Conservation (phyloP, 495 filamentous ascomycete species). For the Baudoinia panamericana region DNA sequence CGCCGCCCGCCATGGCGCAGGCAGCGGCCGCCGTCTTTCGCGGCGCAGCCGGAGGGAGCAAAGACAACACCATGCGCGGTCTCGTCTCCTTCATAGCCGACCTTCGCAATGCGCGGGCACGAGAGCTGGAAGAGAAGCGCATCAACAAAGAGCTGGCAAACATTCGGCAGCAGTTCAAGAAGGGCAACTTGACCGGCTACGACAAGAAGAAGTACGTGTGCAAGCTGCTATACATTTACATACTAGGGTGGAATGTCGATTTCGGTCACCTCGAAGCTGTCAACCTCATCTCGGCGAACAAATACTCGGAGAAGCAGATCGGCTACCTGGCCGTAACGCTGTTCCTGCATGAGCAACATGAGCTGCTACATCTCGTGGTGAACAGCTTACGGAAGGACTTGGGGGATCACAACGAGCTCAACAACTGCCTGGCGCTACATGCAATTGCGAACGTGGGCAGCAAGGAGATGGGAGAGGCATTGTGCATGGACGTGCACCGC, state of each 20-base stretch:
- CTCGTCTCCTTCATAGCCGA: slow-evolving; percentile 98
- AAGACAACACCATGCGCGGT: slow-evolving; percentile 36
- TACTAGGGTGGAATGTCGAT: slow-evolving; percentile 97
- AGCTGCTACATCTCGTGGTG: slow-evolving; percentile 87
- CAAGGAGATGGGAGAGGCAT: slow-evolving; percentile 89
- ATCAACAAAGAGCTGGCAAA: slow-evolving; percentile 99
- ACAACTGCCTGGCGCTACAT: slow-evolving; percentile 95
- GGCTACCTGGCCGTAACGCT: slow-evolving; percentile 95
- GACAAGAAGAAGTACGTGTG: slow-evolving; percentile 99
- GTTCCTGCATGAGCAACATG: slow-evolving; percentile 94
- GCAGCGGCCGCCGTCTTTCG: slow-evolving; percentile 29
- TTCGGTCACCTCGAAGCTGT: slow-evolving; percentile 98
- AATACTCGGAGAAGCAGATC: slow-evolving; percentile 99
- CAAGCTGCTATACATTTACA: slow-evolving; percentile 99
- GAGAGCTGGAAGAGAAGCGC: slow-evolving; percentile 94
- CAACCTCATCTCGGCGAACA: slow-evolving; percentile 88
- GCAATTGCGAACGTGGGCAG: slow-evolving; percentile 97
- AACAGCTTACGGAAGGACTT: slow-evolving; percentile 98
- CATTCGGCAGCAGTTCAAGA: slow-evolving; percentile 81
- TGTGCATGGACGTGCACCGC: slow-evolving; percentile 86
- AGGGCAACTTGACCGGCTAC: slow-evolving; percentile 52
- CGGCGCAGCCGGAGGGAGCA: slow-evolving; percentile 17
- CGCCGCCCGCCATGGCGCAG: slow-evolving; percentile 23
- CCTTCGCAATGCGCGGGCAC: slow-evolving; percentile 81
- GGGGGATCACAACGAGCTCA: slow-evolving; percentile 85